A percentile compares a stretch with the other conserved stretches of the same genome.
Conservation (phyloP, 73 alveolate species). For the Uronychia setigera region DNA sequence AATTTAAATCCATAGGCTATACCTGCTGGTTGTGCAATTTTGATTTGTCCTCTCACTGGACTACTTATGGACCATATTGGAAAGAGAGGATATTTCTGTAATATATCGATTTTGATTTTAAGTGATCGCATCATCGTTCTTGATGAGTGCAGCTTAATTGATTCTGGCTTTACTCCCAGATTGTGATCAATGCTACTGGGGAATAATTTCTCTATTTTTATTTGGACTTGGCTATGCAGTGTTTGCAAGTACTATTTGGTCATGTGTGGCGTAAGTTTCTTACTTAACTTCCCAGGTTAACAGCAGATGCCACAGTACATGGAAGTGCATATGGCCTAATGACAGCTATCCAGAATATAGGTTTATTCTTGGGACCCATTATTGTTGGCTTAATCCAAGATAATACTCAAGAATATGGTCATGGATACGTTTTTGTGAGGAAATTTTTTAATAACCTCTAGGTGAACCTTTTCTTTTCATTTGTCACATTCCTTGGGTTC, state of each 20-base stretch:
- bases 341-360: conserved; percentile 8
- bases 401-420: background rate
- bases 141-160: background rate
- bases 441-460: no score
- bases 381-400: conserved; percentile 21
- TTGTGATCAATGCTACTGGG: background rate
- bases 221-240: background rate
- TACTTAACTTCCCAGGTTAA: background rate
- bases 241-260: background rate
- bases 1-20: no score
- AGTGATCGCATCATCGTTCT: background rate
- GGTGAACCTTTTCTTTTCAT: background rate
- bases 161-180: background rate
- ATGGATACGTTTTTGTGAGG: background rate
- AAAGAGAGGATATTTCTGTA: background rate
- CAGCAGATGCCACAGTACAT: background rate
- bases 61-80: background rate
- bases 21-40: background rate
- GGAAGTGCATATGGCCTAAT: conserved; percentile 29
- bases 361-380: conserved; percentile 1
- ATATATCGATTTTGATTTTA: background rate
- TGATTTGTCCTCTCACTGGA: background rate
- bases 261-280: background rate
- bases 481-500: background rate
- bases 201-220: background rate